Conservation (phyloP, 805 yeast species). For the Wickerhamiella azyma region DNA sequence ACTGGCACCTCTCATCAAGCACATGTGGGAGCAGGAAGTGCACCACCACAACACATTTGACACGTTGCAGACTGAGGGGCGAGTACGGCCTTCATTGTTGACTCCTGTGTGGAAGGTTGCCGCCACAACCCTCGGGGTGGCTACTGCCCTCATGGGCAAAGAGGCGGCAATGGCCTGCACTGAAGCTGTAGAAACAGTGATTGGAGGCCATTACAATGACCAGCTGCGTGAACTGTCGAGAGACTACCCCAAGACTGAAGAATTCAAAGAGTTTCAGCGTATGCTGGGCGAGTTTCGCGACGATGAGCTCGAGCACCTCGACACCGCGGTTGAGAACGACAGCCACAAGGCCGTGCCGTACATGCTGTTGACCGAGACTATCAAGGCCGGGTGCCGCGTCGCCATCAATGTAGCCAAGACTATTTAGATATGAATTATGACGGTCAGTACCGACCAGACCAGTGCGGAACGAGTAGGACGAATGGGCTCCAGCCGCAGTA, state of each 20-base stretch:
- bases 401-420: conserved; percentile 90
- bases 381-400: conserved; percentile 67
- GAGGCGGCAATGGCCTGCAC: conserved; percentile 99
- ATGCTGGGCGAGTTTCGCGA: conserved; percentile 71
- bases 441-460: too few relatives aligned
- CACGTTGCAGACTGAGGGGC: conserved; percentile 50
- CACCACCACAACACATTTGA: conserved; percentile 83
- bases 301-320: conserved; percentile 87
- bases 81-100: conserved; percentile 82
- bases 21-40: conserved; percentile 98
- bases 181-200: conserved; percentile 95
- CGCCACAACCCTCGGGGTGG: conserved; percentile 73
- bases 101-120: conserved; percentile 93
- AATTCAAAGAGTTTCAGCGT: conserved; percentile 42
- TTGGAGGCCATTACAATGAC: conserved; percentile 88
- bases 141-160: conserved; percentile 74
- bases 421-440: conserved; percentile 29
- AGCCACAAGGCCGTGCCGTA: conserved; percentile 91
- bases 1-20: conserved; percentile 65
- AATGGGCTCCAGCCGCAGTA: too few relatives aligned
- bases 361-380: conserved; percentile 72
- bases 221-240: conserved; percentile 64
- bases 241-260: conserved; percentile 52
- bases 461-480: too few relatives aligned
- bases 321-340: conserved; percentile 85